These are phyloP conservation scores for Aquilaria malaccensis DNA, from an alignment of 345 rosid genomes.

Conservation along the genomic window DNA sequence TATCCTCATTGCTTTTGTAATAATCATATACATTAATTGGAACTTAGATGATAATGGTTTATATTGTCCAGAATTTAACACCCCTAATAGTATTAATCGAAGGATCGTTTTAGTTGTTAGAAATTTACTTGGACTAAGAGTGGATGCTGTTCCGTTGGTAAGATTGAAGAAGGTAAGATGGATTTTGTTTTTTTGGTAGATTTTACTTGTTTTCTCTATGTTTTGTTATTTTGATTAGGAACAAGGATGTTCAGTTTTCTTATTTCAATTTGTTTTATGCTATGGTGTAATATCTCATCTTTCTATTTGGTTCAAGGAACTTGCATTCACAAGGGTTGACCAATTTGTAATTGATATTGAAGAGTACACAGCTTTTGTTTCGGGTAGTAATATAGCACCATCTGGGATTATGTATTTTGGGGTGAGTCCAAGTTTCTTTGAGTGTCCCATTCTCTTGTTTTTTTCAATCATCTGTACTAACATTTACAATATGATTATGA, in stretches of 20 bases:
- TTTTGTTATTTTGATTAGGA: neutral
- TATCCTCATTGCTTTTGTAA: neutral
- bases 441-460: neutral
- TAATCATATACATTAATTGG: neutral
- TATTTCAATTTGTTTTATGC: neutral
- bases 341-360: slow-evolving; percentile 27
- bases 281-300: neutral
- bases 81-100: slow-evolving; percentile 5
- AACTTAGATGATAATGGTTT: no score
- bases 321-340: slow-evolving; percentile 13
- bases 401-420: slow-evolving; percentile 36
- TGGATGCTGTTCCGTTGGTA: slow-evolving; percentile 24
- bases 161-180: slow-evolving; percentile 18
- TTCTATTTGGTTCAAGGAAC: slow-evolving; percentile 13
- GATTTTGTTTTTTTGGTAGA: neutral
- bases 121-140: slow-evolving; percentile 38
- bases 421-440: slow-evolving; percentile 17
- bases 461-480: slow-evolving; percentile 5
- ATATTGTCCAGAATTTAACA: no score
- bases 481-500: slow-evolving; percentile 9
- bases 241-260: neutral
- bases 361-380: slow-evolving; percentile 18
- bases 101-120: slow-evolving; percentile 42
- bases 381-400: slow-evolving; percentile 20
- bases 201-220: neutral